These are phyloP conservation scores for Aplosporella prunicola DNA, from an alignment of 2,329 filamentous ascomycete species.

Conservation along the genomic window DNA sequence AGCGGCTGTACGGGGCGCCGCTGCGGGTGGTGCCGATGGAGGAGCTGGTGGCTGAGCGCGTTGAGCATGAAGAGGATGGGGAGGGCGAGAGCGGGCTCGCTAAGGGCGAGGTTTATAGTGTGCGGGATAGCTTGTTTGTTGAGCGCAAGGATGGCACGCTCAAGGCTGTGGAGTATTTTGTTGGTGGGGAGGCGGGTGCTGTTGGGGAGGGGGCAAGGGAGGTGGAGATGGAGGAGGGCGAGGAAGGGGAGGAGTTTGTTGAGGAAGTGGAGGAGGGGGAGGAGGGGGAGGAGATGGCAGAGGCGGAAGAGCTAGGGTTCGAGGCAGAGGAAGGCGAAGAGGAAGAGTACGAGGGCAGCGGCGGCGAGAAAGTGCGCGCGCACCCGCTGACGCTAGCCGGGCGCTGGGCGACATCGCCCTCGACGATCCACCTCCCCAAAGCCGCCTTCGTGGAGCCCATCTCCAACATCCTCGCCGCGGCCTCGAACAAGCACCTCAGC, in stretches of 20 bases:
- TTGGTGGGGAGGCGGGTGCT: conserved; percentile 13
- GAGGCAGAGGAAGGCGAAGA: conserved; percentile 24
- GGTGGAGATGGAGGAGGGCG: conserved; percentile 24
- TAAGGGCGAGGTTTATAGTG: conserved; percentile 23
- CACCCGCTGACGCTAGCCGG: conserved; percentile 68
- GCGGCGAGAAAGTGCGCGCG: conserved; percentile 38
- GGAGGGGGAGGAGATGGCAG: conserved; percentile 19
- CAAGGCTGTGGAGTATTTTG: conserved; percentile 50
- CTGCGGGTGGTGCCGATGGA: conserved; percentile 52
- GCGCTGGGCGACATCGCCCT: conserved; percentile 63
- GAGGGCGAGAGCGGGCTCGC: conserved; percentile 35
- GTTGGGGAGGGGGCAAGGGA: conserved; percentile 25
- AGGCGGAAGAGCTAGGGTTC: conserved; percentile 20
- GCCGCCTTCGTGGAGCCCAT: conserved; percentile 62
- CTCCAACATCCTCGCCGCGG: conserved; percentile 53
- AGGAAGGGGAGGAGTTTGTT: conserved; percentile 30
- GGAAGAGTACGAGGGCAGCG: conserved; percentile 12
- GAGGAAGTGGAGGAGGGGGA: conserved; percentile 25
- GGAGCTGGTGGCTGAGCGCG: conserved; percentile 17
- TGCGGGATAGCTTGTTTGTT: conserved; percentile 38
- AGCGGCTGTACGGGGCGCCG: conserved; percentile 71
- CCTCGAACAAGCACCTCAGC: conserved; percentile 61
- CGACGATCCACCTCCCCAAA: conserved; percentile 65
- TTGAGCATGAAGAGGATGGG: conserved; percentile 38
- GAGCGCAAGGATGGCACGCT: conserved; percentile 48